phyloP scores from a whole-genome alignment of 441 rosid species.

The Macaranga tanarius region DNA sequence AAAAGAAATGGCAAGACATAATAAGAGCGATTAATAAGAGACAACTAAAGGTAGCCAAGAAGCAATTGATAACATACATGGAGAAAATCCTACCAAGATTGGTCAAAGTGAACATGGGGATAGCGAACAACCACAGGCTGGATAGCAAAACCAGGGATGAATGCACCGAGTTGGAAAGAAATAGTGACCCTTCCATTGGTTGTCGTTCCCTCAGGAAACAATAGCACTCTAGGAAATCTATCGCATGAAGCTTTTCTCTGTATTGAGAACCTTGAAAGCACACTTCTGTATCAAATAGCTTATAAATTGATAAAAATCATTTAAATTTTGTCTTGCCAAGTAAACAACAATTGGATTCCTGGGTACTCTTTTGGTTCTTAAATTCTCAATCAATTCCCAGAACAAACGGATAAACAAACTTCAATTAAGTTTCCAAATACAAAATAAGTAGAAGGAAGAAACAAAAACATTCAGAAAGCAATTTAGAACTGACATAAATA shows the following conservation, averaged over 20 bases:
- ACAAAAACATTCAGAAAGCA: neutral
- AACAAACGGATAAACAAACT: neutral
- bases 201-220: constrained; percentile 99
- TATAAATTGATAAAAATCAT: constrained; percentile 52
- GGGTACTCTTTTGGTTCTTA: constrained; percentile 1
- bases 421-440: neutral
- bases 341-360: constrained; percentile 7
- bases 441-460: neutral
- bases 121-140: constrained; percentile 90
- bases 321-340: constrained; percentile 34
- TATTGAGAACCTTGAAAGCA: constrained; percentile 91
- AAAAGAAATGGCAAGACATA: constrained; percentile 23
- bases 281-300: constrained; percentile 94
- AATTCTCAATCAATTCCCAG: neutral
- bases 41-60: constrained; percentile 1
- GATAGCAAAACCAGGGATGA: constrained; percentile 77
- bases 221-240: constrained; percentile 75
- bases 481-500: neutral
- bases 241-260: constrained; percentile 93
- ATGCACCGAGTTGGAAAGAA: constrained; percentile 96
- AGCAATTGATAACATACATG: constrained; percentile 8
- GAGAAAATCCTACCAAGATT: constrained; percentile 71
- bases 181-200: constrained; percentile 82
- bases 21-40: constrained; percentile 3
- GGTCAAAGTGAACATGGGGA: constrained; percentile 98